These are phyloP conservation scores for Yamadazyma phyllophila DNA, from an alignment of 805 yeast species.

Conservation along the genomic window DNA sequence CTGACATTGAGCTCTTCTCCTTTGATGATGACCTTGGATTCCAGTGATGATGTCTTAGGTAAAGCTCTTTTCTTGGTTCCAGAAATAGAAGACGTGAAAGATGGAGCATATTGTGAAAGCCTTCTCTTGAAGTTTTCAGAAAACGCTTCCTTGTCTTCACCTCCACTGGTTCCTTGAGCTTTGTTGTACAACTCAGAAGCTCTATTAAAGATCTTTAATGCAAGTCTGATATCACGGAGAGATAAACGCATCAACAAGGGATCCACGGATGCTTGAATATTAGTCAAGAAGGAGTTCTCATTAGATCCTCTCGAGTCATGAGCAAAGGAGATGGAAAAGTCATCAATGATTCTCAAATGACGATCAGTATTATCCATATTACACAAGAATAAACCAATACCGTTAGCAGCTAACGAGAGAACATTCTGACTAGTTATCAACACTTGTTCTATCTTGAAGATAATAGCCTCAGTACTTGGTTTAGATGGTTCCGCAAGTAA, in stretches of 20 bases:
- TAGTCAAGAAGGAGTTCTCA: conserved; percentile 54
- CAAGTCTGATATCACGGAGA: conserved; percentile 80
- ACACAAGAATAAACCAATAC: conserved; percentile 83
- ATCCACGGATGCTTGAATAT: conserved; percentile 69
- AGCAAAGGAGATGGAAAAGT: conserved; percentile 75
- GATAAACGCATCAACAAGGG: conserved; percentile 81
- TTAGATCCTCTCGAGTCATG: conserved; percentile 71
- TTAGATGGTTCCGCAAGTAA: conserved; percentile 76
- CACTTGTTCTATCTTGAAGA: conserved; percentile 81
- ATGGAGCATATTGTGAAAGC: conserved; percentile 66
- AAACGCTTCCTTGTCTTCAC: conserved; percentile 35
- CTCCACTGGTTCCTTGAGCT: conserved; percentile 19
- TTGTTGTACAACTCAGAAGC: conserved; percentile 56
- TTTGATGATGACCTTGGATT: conserved; percentile 45
- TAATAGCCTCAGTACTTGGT: conserved; percentile 78
- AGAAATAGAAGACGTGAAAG: conserved; percentile 54
- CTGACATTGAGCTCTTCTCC: conserved; percentile 68
- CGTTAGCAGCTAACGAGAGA: conserved; percentile 63
- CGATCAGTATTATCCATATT: conserved; percentile 65
- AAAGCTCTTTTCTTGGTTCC: conserved; percentile 7
- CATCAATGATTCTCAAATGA: conserved; percentile 77
- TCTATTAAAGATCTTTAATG: conserved; percentile 65
- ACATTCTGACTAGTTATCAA: conserved; percentile 67
- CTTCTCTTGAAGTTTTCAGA: conserved; percentile 64
- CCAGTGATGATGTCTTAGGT: conserved; percentile 16